Evolutionary conservation across 768 basidiomycete genomes (phyloP).

Genomic region (Serendipita vermifera): DNA sequence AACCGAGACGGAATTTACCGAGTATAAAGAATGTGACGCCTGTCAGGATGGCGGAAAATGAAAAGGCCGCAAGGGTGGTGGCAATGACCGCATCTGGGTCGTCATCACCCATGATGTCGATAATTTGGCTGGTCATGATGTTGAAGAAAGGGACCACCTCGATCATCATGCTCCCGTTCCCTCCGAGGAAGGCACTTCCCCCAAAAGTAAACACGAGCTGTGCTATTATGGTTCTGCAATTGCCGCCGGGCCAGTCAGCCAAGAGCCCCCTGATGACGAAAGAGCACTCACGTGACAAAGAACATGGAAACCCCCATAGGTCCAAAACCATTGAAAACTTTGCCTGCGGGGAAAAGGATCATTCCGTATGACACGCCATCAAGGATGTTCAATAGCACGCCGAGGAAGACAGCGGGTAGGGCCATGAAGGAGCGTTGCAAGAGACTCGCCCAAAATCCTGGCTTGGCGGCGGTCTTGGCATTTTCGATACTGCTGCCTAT

Average conservation of each 20-base stretch:
- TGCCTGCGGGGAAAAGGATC: constrained; percentile 83
- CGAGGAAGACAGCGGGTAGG: constrained; percentile 76
- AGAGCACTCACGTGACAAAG: constrained; percentile 54
- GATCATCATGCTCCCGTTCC: constrained; percentile 96
- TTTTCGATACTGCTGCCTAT: constrained; percentile 8
- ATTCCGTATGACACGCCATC: constrained; percentile 96
- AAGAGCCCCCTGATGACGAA: neutral
- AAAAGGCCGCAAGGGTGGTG: constrained; percentile 81
- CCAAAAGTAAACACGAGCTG: constrained; percentile 79
- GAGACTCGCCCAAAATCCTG: constrained; percentile 1
- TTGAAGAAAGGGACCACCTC: constrained; percentile 98
- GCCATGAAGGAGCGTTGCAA: constrained; percentile 20
- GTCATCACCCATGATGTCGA: constrained; percentile 54
- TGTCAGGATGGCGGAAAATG: constrained; percentile 76
- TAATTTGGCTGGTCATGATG: constrained; percentile 70
- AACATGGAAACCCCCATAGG: constrained; percentile 92
- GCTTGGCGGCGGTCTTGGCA: constrained; percentile 11
- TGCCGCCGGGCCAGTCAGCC: neutral
- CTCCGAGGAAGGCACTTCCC: constrained; percentile 79
- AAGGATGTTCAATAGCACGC: constrained; percentile 74
- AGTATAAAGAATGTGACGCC: constrained; percentile 77
- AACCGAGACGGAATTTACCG: constrained; percentile 69
- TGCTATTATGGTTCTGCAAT: constrained; percentile 51
- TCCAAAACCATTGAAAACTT: constrained; percentile 68
- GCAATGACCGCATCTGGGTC: constrained; percentile 64